These are phyloP conservation scores for Trypethelium eluteriae DNA, from an alignment of 495 filamentous ascomycete genomes.

Conservation along the genomic window DNA sequence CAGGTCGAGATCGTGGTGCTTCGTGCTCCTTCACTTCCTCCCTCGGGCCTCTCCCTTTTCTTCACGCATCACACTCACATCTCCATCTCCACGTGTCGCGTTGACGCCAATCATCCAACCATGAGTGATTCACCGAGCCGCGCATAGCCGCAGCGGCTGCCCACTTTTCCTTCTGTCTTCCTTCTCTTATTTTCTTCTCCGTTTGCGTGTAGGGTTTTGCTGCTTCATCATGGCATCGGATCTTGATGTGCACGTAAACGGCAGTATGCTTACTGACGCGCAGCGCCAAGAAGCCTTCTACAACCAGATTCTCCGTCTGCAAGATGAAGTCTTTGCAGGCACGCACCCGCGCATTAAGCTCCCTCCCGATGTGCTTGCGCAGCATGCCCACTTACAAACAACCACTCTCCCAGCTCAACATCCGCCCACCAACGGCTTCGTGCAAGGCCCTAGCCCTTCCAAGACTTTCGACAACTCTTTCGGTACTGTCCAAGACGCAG, in stretches of 20 bases:
- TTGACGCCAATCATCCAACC: background rate
- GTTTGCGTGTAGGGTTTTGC: background rate
- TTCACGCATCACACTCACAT: background rate
- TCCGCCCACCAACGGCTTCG: conserved; percentile 25
- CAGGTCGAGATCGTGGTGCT: background rate
- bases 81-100: background rate
- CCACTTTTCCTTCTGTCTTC: background rate
- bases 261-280: conserved; percentile 21
- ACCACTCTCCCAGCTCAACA: conserved; percentile 9
- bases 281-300: conserved; percentile 39
- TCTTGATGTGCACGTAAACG: conserved; percentile 25
- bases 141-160: background rate
- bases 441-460: conserved; percentile 20
- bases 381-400: conserved; percentile 31
- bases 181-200: background rate
- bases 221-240: background rate
- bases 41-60: background rate
- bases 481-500: conserved; percentile 15
- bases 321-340: conserved; percentile 66
- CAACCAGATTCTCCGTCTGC: conserved; percentile 66
- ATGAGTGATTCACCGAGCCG: conserved; percentile 6
- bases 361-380: conserved; percentile 51
- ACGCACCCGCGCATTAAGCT: conserved; percentile 68
- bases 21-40: background rate
- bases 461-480: conserved; percentile 20